These are phyloP conservation scores for Metschnikowia matae DNA, from an alignment of 805 yeast species.

Conservation along the genomic window DNA sequence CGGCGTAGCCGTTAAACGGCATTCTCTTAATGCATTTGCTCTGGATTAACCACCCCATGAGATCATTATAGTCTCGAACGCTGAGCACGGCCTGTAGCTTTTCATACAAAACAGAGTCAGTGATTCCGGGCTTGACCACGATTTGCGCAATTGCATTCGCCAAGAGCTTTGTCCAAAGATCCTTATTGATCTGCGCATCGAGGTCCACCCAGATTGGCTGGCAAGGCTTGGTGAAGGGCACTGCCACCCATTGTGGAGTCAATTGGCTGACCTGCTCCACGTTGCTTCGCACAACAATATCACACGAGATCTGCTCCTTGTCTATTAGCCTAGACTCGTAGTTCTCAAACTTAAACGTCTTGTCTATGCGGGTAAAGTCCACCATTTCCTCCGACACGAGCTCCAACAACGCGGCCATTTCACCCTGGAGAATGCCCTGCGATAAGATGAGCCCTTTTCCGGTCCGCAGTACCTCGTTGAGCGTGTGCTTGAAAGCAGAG, in stretches of 20 bases:
- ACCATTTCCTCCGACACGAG: constrained; percentile 36
- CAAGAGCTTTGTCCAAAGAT: constrained; percentile 58
- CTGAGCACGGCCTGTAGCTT: constrained; percentile 30
- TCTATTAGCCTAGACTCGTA: constrained; percentile 77
- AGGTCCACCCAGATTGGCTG: constrained; percentile 71
- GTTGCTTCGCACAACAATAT: constrained; percentile 42
- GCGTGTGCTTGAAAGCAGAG: constrained; percentile 38
- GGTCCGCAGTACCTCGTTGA: constrained; percentile 39
- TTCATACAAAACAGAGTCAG: constrained; percentile 18
- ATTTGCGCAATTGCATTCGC: constrained; percentile 39
- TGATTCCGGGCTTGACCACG: constrained; percentile 37
- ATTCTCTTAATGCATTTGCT: constrained; percentile 36
- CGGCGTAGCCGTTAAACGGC: constrained; percentile 40
- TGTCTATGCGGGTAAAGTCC: constrained; percentile 42
- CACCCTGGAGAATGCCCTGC: constrained; percentile 55
- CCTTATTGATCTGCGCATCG: constrained; percentile 52
- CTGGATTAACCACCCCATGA: constrained; percentile 38
- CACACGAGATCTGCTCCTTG: constrained; percentile 62
- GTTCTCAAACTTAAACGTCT: constrained; percentile 48
- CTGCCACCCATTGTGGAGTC: constrained; percentile 27
- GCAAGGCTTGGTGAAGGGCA: constrained; percentile 60
- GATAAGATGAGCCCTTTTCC: constrained; percentile 54
- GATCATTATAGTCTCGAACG: constrained; percentile 24
- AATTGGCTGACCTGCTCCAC: constrained; percentile 3
- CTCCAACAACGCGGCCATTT: constrained; percentile 60